Evolutionary conservation across 2,329 filamentous ascomycete species (phyloP).

Genomic region (Fusarium secorum): DNA sequence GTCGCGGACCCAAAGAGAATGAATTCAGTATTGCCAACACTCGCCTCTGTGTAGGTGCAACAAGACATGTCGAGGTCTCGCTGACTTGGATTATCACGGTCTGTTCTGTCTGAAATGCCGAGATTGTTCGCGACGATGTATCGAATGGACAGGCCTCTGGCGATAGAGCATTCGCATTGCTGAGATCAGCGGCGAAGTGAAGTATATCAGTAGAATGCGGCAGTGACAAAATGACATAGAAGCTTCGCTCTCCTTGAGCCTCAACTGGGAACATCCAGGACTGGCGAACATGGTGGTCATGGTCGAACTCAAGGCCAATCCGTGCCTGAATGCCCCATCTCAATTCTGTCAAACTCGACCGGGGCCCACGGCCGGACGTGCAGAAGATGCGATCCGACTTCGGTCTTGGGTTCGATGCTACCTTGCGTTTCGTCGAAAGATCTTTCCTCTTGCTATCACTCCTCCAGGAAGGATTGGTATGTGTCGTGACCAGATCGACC

Average conservation of each 20-base stretch:
- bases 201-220: slow-evolving; percentile 59
- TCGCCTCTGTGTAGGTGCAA: slow-evolving; percentile 47
- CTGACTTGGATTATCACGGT: slow-evolving; percentile 63
- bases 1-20: neutral
- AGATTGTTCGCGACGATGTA: slow-evolving; percentile 60
- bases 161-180: slow-evolving; percentile 53
- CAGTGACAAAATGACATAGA: slow-evolving; percentile 56
- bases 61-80: slow-evolving; percentile 54
- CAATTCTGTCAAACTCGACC: slow-evolving; percentile 72
- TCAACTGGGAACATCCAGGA: slow-evolving; percentile 60
- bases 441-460: neutral
- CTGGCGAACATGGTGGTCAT: slow-evolving; percentile 56
- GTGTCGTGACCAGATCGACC: slow-evolving; percentile 63
- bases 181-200: slow-evolving; percentile 57
- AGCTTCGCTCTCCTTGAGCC: slow-evolving; percentile 22
- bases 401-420: slow-evolving; percentile 39
- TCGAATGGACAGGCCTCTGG: slow-evolving; percentile 58
- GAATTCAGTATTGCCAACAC: neutral
- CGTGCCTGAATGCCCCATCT: slow-evolving; percentile 74
- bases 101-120: slow-evolving; percentile 49
- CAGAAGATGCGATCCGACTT: slow-evolving; percentile 67
- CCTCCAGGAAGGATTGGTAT: slow-evolving; percentile 44
- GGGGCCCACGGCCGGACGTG: slow-evolving; percentile 68
- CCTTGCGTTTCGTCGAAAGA: slow-evolving; percentile 4
- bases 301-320: slow-evolving; percentile 66